These are phyloP conservation scores for Colletotrichum somersetense DNA, from an alignment of 2,329 filamentous ascomycete species.

Conservation along the genomic window DNA sequence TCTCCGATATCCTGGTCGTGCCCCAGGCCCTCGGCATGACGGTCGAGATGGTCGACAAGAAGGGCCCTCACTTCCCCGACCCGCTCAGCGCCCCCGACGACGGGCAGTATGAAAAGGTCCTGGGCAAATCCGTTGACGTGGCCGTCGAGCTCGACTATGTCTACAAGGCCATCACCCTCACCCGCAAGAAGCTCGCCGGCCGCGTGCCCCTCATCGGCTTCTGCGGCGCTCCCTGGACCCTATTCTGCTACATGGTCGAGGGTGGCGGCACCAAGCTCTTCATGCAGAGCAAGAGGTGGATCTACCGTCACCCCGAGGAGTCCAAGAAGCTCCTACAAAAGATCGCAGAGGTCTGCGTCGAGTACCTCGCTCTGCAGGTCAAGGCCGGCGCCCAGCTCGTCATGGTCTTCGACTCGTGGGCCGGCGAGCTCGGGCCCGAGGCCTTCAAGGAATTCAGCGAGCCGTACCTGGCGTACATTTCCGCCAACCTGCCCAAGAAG, in stretches of 20 bases:
- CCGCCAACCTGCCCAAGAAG: conserved; percentile 80
- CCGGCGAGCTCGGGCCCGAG: conserved; percentile 87
- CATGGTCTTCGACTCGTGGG: conserved; percentile 99
- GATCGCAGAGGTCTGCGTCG: conserved; percentile 94
- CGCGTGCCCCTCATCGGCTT: conserved; percentile 95
- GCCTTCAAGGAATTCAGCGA: conserved; percentile 88
- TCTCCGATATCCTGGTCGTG: conserved; percentile 97
- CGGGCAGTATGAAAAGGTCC: conserved; percentile 82
- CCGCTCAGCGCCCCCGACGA: conserved; percentile 85
- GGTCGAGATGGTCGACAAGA: conserved; percentile 99
- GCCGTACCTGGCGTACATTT: conserved; percentile 88
- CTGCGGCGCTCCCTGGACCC: conserved; percentile 95
- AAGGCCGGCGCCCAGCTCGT: conserved; percentile 93
- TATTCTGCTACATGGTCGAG: conserved; percentile 99
- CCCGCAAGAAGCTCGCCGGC: conserved; percentile 86
- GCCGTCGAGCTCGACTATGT: conserved; percentile 90
- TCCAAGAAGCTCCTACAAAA: conserved; percentile 87
- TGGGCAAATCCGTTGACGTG: conserved; percentile 85
- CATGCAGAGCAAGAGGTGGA: conserved; percentile 94
- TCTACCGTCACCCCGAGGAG: conserved; percentile 88
- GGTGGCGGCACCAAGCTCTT: conserved; percentile 97
- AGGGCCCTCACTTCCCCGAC: conserved; percentile 92
- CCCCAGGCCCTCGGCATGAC: conserved; percentile 98
- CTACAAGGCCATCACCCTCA: conserved; percentile 94
- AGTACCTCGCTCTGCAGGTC: conserved; percentile 93